phyloP scores from a whole-genome alignment of 2,329 filamentous ascomycete species.

The Paecilomyces sp. region DNA sequence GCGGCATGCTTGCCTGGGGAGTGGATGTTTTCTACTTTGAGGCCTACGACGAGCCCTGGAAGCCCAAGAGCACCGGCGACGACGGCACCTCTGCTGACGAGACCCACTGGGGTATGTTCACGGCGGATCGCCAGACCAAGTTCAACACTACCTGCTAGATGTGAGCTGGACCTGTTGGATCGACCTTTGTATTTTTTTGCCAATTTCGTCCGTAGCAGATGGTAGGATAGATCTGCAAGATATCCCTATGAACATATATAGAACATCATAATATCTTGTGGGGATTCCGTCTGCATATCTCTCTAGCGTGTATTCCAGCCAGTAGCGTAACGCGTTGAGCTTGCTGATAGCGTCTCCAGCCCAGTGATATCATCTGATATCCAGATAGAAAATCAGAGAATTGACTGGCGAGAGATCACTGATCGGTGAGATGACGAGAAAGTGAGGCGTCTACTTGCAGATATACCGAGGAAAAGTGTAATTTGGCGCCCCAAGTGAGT shows the following conservation, averaged over 20 bases:
- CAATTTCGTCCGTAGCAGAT: neutral
- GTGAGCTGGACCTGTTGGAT: constrained; percentile 2
- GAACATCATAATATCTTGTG: neutral
- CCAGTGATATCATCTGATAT: too few relatives aligned
- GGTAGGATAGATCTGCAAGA: neutral
- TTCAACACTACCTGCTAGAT: constrained; percentile 44
- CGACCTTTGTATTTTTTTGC: neutral
- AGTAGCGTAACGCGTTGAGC: too few relatives aligned
- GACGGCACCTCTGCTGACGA: constrained; percentile 57
- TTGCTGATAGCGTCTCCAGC: too few relatives aligned
- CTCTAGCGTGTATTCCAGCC: neutral
- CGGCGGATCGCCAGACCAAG: constrained; percentile 51
- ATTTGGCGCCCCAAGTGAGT: neutral
- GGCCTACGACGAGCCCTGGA: constrained; percentile 67
- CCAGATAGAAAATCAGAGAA: too few relatives aligned
- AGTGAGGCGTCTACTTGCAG: neutral
- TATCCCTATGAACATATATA: neutral
- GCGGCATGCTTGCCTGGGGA: constrained; percentile 57
- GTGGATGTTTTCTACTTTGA: constrained; percentile 68
- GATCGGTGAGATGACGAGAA: neutral
- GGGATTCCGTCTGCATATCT: neutral
- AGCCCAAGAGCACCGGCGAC: constrained; percentile 57
- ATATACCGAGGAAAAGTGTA: neutral
- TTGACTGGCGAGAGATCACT: neutral
- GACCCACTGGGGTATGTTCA: constrained; percentile 65